A percentile compares a stretch with the other conserved stretches of the same genome.
These are phyloP conservation scores for Boletus tomentosulus DNA, from an alignment of 768 basidiomycete species.

Conservation along the genomic window DNA sequence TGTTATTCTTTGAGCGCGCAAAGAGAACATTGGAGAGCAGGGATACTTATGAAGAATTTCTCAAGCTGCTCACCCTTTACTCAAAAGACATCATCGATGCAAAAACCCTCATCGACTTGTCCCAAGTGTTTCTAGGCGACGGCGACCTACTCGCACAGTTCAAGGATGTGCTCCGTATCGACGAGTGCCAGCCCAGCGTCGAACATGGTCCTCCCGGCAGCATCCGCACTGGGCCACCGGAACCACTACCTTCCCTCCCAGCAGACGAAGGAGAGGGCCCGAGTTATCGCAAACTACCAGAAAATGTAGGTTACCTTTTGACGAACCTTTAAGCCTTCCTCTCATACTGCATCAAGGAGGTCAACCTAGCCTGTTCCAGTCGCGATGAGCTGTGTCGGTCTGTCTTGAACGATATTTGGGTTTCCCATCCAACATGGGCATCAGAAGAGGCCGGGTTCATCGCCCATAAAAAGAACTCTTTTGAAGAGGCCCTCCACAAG, in stretches of 20 bases:
- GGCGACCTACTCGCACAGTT: constrained; percentile 79
- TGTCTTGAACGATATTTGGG: constrained; percentile 96
- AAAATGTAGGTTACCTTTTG: constrained; percentile 58
- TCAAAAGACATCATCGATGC: constrained; percentile 89
- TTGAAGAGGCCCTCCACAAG: constrained; percentile 93
- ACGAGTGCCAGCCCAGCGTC: constrained; percentile 54
- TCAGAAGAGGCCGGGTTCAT: constrained; percentile 94
- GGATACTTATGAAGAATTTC: constrained; percentile 87
- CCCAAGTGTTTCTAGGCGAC: constrained; percentile 78
- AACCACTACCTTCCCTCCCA: constrained; percentile 72
- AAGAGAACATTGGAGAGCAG: constrained; percentile 73
- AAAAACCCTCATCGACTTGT: constrained; percentile 74
- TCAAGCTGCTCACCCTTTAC: constrained; percentile 89
- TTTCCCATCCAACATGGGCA: constrained; percentile 97
- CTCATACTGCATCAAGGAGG: constrained; percentile 55
- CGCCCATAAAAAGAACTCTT: constrained; percentile 93
- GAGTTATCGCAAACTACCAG: constrained; percentile 87
- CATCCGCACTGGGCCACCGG: constrained; percentile 70
- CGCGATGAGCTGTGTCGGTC: constrained; percentile 93
- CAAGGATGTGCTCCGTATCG: constrained; percentile 80
- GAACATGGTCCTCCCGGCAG: constrained; percentile 77
- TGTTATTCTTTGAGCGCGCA: constrained; percentile 92
- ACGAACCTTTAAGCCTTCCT: neutral
- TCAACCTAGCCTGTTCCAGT: constrained; percentile 85
- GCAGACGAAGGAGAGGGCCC: constrained; percentile 86